phyloP scores from a whole-genome alignment of 257 asterid species.

The Pogostemon cablin region DNA sequence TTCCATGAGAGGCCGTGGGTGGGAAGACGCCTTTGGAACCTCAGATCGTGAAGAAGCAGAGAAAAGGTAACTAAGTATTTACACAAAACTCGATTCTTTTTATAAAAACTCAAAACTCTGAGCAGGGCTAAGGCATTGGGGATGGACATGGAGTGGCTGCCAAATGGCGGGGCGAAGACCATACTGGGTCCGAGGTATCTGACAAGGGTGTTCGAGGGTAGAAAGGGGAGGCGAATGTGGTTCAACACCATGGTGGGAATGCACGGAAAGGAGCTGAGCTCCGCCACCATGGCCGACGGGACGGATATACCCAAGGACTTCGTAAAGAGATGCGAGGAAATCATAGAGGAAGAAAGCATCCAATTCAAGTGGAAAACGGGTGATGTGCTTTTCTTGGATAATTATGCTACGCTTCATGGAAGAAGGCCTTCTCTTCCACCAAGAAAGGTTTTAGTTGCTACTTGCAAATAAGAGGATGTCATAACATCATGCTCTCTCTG shows the following conservation, averaged over 20 bases:
- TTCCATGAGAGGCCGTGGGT: constrained; percentile 93
- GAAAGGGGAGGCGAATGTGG: constrained; percentile 85
- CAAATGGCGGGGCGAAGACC: constrained; percentile 61
- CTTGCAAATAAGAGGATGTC: constrained; percentile 49
- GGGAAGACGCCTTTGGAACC: constrained; percentile 82
- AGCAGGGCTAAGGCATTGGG: constrained; percentile 67
- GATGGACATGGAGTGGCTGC: constrained; percentile 84
- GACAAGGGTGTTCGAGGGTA: constrained; percentile 71
- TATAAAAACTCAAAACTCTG: no score
- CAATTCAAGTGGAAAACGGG: constrained; percentile 91
- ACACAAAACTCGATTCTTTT: no score
- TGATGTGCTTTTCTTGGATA: constrained; percentile 74
- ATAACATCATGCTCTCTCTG: neutral
- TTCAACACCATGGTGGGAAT: constrained; percentile 83
- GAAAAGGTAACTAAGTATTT: constrained; percentile 45
- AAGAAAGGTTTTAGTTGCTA: constrained; percentile 75
- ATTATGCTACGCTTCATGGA: constrained; percentile 72
- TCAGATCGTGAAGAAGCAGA: constrained; percentile 73
- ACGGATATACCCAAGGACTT: constrained; percentile 53
- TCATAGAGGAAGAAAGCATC: constrained; percentile 87
- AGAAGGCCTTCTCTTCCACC: constrained; percentile 85
- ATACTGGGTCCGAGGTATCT: constrained; percentile 63
- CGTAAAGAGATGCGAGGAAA: constrained; percentile 75
- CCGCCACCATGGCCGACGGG: constrained; percentile 80
- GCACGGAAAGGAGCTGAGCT: constrained; percentile 86